A percentile compares a stretch with the other conserved stretches of the same genome.
Conservation (phyloP, 1,284 basidiomycete genomes). For the Termitomyces sp. region DNA sequence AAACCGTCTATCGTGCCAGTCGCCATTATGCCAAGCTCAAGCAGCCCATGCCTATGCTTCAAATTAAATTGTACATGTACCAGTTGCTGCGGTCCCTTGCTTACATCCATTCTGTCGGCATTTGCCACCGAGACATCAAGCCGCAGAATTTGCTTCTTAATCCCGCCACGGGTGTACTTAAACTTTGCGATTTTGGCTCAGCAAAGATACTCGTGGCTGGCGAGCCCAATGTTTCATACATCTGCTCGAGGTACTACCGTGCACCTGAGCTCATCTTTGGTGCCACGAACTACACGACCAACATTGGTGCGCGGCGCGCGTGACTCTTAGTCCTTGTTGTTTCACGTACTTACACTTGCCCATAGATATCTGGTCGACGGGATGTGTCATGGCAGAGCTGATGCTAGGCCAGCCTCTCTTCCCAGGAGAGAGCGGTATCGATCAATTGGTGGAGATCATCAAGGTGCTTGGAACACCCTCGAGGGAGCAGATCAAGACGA, state of each 20-base stretch:
- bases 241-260: constrained; percentile 99
- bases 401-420: constrained; percentile 99
- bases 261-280: constrained; percentile 99
- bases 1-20: constrained; percentile 98
- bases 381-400: constrained; percentile 99
- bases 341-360: constrained; percentile 7
- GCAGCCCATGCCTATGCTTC: constrained; percentile 98
- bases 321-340: constrained; percentile 6
- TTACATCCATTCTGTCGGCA: constrained; percentile 97
- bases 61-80: constrained; percentile 98
- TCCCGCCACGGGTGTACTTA: constrained; percentile 92
- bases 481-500: constrained; percentile 99
- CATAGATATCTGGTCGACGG: constrained; percentile 97
- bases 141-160: constrained; percentile 98
- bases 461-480: constrained; percentile 98
- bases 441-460: constrained; percentile 99
- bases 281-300: constrained; percentile 99
- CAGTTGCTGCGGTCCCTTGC: constrained; percentile 95
- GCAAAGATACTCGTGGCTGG: constrained; percentile 98
- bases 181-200: constrained; percentile 98
- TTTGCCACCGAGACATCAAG: constrained; percentile 99
- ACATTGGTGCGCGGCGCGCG: constrained; percentile 78
- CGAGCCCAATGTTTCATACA: constrained; percentile 99
- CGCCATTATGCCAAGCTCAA: constrained; percentile 99
- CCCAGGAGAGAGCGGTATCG: constrained; percentile 99